phyloP scores from a whole-genome alignment of 2,329 filamentous ascomycete species.

The Diplocarpon mali region DNA sequence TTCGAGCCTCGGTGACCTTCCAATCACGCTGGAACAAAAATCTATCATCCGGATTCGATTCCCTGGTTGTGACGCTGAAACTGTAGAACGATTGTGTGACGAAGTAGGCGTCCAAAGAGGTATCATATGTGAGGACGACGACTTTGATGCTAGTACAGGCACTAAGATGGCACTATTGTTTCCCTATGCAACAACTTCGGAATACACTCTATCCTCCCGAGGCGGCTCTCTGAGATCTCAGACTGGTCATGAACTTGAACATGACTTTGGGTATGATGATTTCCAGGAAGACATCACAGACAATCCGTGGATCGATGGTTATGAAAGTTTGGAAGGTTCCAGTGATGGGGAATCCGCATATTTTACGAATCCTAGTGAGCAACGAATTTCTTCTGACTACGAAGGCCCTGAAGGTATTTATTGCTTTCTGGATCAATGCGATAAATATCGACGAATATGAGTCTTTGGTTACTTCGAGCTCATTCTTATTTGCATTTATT shows the following conservation, averaged over 20 bases:
- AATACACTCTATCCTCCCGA: conserved; percentile 26
- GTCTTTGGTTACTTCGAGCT: neutral
- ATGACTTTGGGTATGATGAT: conserved; percentile 14
- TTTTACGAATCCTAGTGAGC: conserved; percentile 20
- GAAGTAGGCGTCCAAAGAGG: conserved; percentile 80
- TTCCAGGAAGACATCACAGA: conserved; percentile 15
- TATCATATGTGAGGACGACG: conserved; percentile 62
- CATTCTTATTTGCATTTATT: neutral
- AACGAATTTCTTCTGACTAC: conserved; percentile 39
- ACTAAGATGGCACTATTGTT: conserved; percentile 70
- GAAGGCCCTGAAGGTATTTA: conserved; percentile 55
- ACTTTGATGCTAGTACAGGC: conserved; percentile 58
- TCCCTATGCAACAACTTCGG: conserved; percentile 64
- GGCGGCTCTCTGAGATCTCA: conserved; percentile 33
- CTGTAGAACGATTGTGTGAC: conserved; percentile 72
- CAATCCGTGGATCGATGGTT: conserved; percentile 27
- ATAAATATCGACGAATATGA: conserved; percentile 27
- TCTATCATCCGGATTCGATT: conserved; percentile 68
- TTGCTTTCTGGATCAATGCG: conserved; percentile 53
- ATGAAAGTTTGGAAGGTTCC: conserved; percentile 22
- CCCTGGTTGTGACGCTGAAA: conserved; percentile 75
- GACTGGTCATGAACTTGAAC: conserved; percentile 27
- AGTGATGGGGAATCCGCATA: conserved; percentile 25
- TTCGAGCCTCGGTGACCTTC: conserved; percentile 69
- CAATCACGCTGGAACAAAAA: conserved; percentile 57